Evolutionary conservation across 2,329 filamentous ascomycete species (phyloP).

Genomic region (Lasiodiplodia gonubiensis): DNA sequence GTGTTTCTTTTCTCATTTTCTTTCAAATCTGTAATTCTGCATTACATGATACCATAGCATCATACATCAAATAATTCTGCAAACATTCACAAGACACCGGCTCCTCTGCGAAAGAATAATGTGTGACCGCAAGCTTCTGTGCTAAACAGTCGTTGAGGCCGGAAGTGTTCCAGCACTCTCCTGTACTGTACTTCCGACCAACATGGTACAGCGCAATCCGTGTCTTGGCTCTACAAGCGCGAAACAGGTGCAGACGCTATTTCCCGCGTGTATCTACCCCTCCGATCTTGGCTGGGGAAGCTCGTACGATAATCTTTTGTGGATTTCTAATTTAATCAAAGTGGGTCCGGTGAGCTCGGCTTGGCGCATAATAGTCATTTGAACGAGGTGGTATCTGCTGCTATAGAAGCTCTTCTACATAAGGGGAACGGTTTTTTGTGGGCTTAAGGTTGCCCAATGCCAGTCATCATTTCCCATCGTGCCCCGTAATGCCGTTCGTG

Average conservation of each 20-base stretch:
- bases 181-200: neutral
- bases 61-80: neutral
- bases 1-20: neutral
- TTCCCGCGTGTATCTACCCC: neutral
- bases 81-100: neutral
- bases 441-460: slow-evolving; percentile 12
- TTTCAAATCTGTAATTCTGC: neutral
- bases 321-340: neutral
- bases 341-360: neutral
- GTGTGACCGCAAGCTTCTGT: neutral
- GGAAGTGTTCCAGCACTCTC: neutral
- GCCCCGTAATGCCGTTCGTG: neutral
- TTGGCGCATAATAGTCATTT: slow-evolving; percentile 16
- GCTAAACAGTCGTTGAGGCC: neutral
- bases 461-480: slow-evolving; percentile 19
- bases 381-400: slow-evolving; percentile 20
- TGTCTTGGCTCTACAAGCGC: neutral
- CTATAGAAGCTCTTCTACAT: slow-evolving; percentile 13
- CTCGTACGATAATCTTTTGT: neutral
- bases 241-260: neutral
- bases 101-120: neutral
- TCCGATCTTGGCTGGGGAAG: neutral
- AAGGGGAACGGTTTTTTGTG: neutral
- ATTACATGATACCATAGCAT: neutral
- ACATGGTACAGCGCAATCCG: neutral